A percentile compares a stretch with the other conserved stretches of the same genome.
phyloP scores from a whole-genome alignment of 345 rosid genomes.

The Salix caprea region DNA sequence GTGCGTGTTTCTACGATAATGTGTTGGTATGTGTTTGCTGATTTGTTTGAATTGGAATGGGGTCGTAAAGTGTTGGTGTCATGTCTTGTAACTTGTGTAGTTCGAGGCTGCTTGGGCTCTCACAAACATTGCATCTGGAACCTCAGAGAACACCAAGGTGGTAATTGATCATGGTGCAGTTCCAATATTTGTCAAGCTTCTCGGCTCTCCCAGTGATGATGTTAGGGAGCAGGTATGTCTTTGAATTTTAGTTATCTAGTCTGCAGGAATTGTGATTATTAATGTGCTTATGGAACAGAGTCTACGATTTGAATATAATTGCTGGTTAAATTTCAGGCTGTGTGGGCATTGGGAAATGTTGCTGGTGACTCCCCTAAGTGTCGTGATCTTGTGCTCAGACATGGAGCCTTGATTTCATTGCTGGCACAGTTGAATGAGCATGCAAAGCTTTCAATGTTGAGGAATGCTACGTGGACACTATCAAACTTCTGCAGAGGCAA shows the following conservation, averaged over 20 bases:
- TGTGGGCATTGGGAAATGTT: constrained; percentile 32
- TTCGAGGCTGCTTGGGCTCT: constrained; percentile 37
- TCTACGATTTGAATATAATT: not conserved
- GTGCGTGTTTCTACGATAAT: constrained; percentile 4
- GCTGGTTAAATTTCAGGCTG: constrained; percentile 15
- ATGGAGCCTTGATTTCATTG: constrained; percentile 24
- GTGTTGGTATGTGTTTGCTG: not conserved
- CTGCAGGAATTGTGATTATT: not conserved
- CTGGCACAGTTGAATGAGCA: constrained; percentile 26
- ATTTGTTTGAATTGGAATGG: not conserved
- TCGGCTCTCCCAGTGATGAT: constrained; percentile 26
- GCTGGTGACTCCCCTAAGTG: constrained; percentile 36
- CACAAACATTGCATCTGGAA: constrained; percentile 29
- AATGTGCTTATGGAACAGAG: not conserved
- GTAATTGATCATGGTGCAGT: constrained; percentile 32
- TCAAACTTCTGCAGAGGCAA: constrained; percentile 36
- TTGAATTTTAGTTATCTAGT: not conserved
- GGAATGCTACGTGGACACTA: constrained; percentile 32
- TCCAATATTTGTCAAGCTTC: constrained; percentile 31
- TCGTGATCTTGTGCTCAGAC: constrained; percentile 29
- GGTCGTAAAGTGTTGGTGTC: not conserved
- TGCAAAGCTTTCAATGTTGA: constrained; percentile 27
- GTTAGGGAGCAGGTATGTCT: constrained; percentile 26
- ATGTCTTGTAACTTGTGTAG: not conserved
- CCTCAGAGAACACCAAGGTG: constrained; percentile 28